Percentiles rank a stretch among this genome's conserved stretches.
Evolutionary conservation across 2,329 filamentous ascomycete genomes (phyloP).

Genomic region (Aspergillus sojae): DNA sequence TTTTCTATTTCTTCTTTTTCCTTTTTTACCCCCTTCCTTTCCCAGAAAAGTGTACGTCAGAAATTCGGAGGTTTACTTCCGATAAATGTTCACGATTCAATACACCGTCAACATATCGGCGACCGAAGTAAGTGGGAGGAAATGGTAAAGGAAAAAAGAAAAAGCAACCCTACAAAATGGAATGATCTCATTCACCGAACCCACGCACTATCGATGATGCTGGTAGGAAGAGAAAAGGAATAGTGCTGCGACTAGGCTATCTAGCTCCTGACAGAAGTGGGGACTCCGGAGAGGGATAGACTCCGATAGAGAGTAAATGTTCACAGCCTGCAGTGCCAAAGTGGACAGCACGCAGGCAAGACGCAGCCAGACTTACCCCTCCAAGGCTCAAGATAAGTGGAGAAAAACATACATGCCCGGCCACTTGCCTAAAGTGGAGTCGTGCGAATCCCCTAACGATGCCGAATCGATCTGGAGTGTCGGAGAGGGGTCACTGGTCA

Average conservation of each 20-base stretch:
- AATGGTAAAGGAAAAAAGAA: background rate
- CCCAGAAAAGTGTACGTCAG: background rate
- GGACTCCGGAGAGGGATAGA: background rate
- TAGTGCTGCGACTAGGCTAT: slow-evolving; percentile 5
- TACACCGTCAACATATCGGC: background rate
- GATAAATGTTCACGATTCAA: background rate
- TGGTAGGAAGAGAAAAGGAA: slow-evolving; percentile 6
- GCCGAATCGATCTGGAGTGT: slow-evolving; percentile 6
- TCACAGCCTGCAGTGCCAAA: background rate
- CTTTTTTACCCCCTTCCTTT: too few relatives aligned
- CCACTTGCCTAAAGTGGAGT: background rate
- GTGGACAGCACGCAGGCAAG: background rate
- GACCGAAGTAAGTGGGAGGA: background rate
- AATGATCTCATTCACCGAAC: slow-evolving; percentile 3
- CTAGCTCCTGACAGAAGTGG: slow-evolving; percentile 14
- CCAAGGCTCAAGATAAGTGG: background rate
- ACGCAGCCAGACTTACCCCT: background rate
- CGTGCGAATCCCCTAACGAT: slow-evolving; percentile 4
- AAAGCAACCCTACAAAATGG: background rate
- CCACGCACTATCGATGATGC: slow-evolving; percentile 4
- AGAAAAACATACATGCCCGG: background rate
- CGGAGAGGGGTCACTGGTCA: background rate
- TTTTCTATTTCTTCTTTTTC: too few relatives aligned
- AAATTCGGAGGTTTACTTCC: background rate
- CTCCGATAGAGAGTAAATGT: background rate